Conservation (phyloP, 805 yeast genomes). For the Kluyveromyces wickerhamii region DNA sequence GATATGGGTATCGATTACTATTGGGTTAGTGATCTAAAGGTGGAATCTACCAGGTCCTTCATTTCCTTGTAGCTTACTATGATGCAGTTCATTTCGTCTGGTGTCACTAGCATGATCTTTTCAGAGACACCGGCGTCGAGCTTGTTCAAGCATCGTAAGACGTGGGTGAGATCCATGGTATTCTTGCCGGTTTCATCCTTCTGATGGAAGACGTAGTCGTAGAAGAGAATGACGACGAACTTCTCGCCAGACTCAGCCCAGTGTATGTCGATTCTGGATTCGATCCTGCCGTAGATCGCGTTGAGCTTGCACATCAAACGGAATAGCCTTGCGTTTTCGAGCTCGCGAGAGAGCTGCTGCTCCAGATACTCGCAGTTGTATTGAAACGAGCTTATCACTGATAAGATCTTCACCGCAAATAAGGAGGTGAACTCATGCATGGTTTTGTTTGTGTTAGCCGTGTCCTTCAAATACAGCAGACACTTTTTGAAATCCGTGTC, state of each 20-base stretch:
- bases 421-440: slow-evolving; percentile 31
- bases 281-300: slow-evolving; percentile 69
- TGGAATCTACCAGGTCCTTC: slow-evolving; percentile 57
- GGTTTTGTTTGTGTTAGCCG: slow-evolving; percentile 18
- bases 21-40: slow-evolving; percentile 42
- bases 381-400: slow-evolving; percentile 42
- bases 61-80: slow-evolving; percentile 81
- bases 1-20: no score
- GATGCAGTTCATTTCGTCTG: slow-evolving; percentile 79
- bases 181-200: slow-evolving; percentile 71
- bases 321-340: slow-evolving; percentile 84
- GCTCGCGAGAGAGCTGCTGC: slow-evolving; percentile 54
- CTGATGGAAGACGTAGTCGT: slow-evolving; percentile 82
- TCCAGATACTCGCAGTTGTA: slow-evolving; percentile 51
- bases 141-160: slow-evolving; percentile 71
- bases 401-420: slow-evolving; percentile 39
- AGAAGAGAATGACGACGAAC: slow-evolving; percentile 65
- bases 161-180: slow-evolving; percentile 73
- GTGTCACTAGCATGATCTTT: slow-evolving; percentile 66
- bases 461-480: slow-evolving; percentile 32
- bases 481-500: slow-evolving; percentile 41
- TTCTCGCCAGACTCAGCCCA: slow-evolving; percentile 75
- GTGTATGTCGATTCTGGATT: slow-evolving; percentile 42
- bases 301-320: slow-evolving; percentile 76
- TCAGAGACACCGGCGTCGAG: slow-evolving; percentile 90